A percentile compares a stretch with the other conserved stretches of the same genome.
Evolutionary conservation across 2,329 filamentous ascomycete genomes (phyloP).

Genomic region (Sporothrix pseudoabietina): DNA sequence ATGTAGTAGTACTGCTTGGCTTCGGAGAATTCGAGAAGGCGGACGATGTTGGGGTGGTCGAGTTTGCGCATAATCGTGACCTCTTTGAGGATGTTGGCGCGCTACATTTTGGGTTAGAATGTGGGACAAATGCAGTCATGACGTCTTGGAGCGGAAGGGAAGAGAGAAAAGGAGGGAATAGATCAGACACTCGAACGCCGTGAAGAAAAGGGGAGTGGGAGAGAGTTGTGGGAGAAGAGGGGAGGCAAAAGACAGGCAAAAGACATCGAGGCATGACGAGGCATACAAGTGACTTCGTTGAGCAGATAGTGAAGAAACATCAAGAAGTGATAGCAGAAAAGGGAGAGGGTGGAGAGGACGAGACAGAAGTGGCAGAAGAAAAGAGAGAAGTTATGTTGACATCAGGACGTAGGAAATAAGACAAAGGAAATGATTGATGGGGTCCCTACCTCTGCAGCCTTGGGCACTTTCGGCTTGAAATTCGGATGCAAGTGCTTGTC

Average conservation of each 20-base stretch:
- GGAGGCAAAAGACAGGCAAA: neutral
- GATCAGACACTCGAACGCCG: slow-evolving; percentile 3
- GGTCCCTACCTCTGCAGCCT: slow-evolving; percentile 90
- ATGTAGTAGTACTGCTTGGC: slow-evolving; percentile 97
- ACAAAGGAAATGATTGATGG: slow-evolving; percentile 42
- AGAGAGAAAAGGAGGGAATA: neutral
- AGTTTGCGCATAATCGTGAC: slow-evolving; percentile 98
- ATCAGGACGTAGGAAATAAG: slow-evolving; percentile 30
- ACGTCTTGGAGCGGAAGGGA: slow-evolving; percentile 1
- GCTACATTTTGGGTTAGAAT: slow-evolving; percentile 53
- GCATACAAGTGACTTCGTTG: neutral
- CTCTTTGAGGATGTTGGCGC: slow-evolving; percentile 97
- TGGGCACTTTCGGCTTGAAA: slow-evolving; percentile 84
- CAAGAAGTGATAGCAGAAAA: neutral
- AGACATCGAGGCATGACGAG: slow-evolving; percentile 15
- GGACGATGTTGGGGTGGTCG: slow-evolving; percentile 94
- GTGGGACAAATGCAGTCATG: neutral
- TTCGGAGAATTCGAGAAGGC: slow-evolving; percentile 90
- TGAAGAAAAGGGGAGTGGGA: neutral
- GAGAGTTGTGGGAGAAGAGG: neutral
- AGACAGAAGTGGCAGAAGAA: slow-evolving; percentile 33
- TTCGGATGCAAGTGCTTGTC: slow-evolving; percentile 92
- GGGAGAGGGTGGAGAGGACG: neutral
- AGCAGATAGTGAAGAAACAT: neutral
- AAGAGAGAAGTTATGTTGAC: slow-evolving; percentile 33